phyloP scores from a whole-genome alignment of 495 filamentous ascomycete genomes.

The Penicillium coprophilum region DNA sequence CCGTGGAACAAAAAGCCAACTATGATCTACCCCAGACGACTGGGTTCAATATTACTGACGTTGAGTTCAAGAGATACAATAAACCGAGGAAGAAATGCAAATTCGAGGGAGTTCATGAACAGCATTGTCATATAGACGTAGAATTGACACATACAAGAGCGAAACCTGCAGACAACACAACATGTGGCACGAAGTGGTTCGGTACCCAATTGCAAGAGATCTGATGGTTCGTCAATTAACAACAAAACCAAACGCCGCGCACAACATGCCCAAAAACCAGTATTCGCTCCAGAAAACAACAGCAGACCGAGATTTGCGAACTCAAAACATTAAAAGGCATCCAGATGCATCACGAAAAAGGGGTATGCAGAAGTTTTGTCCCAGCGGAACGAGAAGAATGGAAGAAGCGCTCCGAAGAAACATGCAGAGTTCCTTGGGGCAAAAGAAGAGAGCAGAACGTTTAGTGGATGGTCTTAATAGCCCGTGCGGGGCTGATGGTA shows the following conservation, averaged over 20 bases:
- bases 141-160: constrained; percentile 19
- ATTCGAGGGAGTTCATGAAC: constrained; percentile 16
- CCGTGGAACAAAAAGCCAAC: background rate
- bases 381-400: constrained; percentile 24
- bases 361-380: constrained; percentile 31
- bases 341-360: constrained; percentile 24
- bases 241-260: constrained; percentile 26
- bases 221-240: constrained; percentile 12
- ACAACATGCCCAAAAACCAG: constrained; percentile 23
- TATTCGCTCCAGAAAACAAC: constrained; percentile 20
- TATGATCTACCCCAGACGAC: background rate
- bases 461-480: constrained; percentile 24
- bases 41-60: background rate
- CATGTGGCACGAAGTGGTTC: constrained; percentile 9
- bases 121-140: constrained; percentile 26
- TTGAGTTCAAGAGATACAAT: background rate
- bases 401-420: constrained; percentile 15
- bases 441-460: background rate
- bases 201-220: constrained; percentile 9
- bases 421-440: background rate
- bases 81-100: background rate
- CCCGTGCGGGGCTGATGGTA: constrained; percentile 22
- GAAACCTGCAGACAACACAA: constrained; percentile 16
- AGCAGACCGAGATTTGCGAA: constrained; percentile 8
- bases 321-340: constrained; percentile 26